Conservation (phyloP, 768 basidiomycete genomes). For the Trametes cubensis region DNA sequence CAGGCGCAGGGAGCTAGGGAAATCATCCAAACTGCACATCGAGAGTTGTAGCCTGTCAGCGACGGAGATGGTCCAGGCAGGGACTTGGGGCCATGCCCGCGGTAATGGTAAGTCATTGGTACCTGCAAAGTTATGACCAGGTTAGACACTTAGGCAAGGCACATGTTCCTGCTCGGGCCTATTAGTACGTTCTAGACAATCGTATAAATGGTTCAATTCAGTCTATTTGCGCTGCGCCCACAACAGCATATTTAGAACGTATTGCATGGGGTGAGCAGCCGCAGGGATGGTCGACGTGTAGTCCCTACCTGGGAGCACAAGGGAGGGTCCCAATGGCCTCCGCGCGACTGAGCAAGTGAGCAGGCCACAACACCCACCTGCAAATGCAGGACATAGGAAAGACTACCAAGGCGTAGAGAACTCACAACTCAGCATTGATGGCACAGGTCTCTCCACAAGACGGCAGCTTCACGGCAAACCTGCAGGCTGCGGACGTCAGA, state of each 20-base stretch:
- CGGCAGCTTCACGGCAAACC: background rate
- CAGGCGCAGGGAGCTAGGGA: background rate
- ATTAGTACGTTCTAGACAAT: conserved; percentile 4
- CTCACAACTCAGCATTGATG: no score
- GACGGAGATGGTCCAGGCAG: no score
- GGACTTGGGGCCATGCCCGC: background rate
- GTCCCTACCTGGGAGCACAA: no score
- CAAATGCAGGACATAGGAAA: no score
- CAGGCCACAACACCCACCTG: no score
- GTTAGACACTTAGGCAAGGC: conserved; percentile 2
- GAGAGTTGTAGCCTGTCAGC: no score
- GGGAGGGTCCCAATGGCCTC: no score
- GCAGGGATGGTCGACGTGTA: no score
- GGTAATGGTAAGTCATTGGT: background rate
- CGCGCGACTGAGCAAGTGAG: no score
- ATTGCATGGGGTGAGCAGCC: background rate
- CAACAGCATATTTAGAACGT: background rate
- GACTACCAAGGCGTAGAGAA: no score
- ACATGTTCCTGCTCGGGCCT: background rate
- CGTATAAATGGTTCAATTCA: conserved; percentile 4
- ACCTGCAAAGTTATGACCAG: background rate
- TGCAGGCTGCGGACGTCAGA: background rate
- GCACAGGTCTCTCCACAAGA: background rate
- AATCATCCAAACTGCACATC: no score
- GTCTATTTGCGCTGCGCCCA: conserved; percentile 12